Base-by-base conservation (phyloP, 78 protist genomes). In the Mantamonas sphyraenae region DNA sequence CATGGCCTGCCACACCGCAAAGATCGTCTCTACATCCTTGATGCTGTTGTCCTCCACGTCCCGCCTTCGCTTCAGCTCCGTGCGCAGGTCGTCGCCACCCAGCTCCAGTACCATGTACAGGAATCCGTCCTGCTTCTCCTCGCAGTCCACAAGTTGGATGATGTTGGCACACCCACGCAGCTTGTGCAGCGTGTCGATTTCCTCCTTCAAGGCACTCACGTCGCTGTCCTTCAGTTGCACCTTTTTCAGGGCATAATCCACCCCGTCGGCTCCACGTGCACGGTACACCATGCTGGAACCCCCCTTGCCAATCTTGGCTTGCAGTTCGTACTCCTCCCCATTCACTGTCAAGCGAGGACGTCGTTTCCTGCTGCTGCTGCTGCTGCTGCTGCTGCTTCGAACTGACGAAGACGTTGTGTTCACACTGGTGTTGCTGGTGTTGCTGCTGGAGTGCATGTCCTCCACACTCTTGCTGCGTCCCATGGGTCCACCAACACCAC, bases 231-330 rank as follows among this genome's bases (percentile, higher is more conserved):
- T 47, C 61, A 81, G 53, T 2, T 65, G 24, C 5, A 89, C 90
- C 71, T 42, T 24, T 83, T 82, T 75, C 28, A 65, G 47, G 20
- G 80, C 80, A 20, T 2, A 17, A 3, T 38, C 9, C 19, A 28
- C 2, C 40, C 50, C 17, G 14, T 40, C 61, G 1, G 8, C 35
- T 0, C 17, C 42, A 0, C 50, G 4, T 3, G 64, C 79, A 1
- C n/a, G 31, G 47, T 40, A 73, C 35, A 73, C 79, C 26, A 2
- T 20, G 0, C 65, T 50, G 20, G 78, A 45, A 17, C 96, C 96
- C 58, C 96, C 96, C 38, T 73, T 79, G n/a, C 96, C 96, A 2
- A 92, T 33, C n/a, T n/a, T n/a, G n/a, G n/a, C n/a, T n/a, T 3
- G 43, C 42, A 24, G 10, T 30, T 17, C 0, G 64, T 79, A 79